Percentiles rank a stretch among this genome's conserved stretches.
phyloP scores from a whole-genome alignment of 352 stramenopile genomes.

The Thalassiosira exigua region DNA sequence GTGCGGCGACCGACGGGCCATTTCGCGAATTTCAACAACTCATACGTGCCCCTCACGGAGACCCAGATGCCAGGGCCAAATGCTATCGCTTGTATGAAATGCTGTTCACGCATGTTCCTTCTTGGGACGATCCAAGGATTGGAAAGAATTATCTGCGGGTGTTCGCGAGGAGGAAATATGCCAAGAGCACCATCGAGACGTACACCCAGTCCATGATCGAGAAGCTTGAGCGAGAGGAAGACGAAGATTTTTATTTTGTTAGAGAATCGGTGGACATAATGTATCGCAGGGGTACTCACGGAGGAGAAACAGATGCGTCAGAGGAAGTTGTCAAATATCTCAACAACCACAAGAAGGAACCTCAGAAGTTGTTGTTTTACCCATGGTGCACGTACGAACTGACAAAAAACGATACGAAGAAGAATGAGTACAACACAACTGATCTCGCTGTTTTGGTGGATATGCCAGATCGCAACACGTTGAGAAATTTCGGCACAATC shows the following conservation, averaged over 20 bases:
- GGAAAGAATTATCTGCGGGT: constrained; percentile 15
- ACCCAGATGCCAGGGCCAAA: no score
- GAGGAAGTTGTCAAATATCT: constrained; percentile 18
- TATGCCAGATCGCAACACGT: constrained; percentile 9
- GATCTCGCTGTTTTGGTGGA: constrained; percentile 35
- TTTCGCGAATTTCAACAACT: constrained; percentile 45
- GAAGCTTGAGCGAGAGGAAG: no score
- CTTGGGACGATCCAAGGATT: constrained; percentile 7
- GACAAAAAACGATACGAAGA: constrained; percentile 31
- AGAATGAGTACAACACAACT: constrained; percentile 30
- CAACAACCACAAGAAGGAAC: constrained; percentile 39
- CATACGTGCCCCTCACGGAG: constrained; percentile 32
- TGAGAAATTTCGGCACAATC: constrained; percentile 13
- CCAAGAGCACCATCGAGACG: background rate
- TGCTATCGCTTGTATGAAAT: no score
- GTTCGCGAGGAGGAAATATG: constrained; percentile 12
- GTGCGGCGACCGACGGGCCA: constrained; percentile 23
- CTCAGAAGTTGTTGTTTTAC: constrained; percentile 38
- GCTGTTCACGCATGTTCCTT: no score
- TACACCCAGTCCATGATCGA: no score
- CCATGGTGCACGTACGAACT: constrained; percentile 10
- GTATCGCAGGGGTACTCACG: constrained; percentile 4
- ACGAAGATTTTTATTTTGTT: constrained; percentile 8
- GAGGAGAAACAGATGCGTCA: background rate
- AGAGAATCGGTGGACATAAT: constrained; percentile 10